These are phyloP conservation scores for Wickerhamomyces silvicola DNA, from an alignment of 805 yeast genomes.

Conservation along the genomic window DNA sequence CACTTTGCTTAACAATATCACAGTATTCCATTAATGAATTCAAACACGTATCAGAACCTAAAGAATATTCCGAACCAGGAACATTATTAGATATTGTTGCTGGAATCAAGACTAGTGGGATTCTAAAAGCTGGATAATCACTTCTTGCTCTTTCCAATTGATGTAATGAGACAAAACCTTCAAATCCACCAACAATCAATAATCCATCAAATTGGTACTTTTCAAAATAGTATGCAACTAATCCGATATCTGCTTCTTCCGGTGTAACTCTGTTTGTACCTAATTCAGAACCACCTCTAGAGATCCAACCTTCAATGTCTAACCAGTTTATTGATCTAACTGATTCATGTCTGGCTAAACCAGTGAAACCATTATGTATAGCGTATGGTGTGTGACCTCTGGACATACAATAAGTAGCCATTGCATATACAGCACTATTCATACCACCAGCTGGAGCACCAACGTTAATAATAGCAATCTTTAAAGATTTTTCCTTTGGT, in stretches of 20 bases:
- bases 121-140: constrained; percentile 63
- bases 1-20: constrained; percentile 74
- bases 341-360: constrained; percentile 57
- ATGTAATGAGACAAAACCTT: constrained; percentile 66
- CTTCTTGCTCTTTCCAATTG: constrained; percentile 55
- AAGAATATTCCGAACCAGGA: constrained; percentile 75
- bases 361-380: constrained; percentile 69
- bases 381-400: constrained; percentile 69
- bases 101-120: constrained; percentile 74
- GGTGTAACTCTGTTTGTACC: constrained; percentile 77
- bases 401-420: constrained; percentile 68
- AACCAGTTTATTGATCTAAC: constrained; percentile 59
- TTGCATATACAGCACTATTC: constrained; percentile 72
- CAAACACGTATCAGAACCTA: constrained; percentile 72
- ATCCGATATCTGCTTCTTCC: constrained; percentile 56
- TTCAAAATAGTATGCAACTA: constrained; percentile 66
- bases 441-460: constrained; percentile 81
- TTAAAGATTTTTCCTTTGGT: constrained; percentile 46
- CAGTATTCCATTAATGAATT: constrained; percentile 66
- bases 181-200: constrained; percentile 76
- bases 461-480: constrained; percentile 64
- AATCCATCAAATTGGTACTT: constrained; percentile 65
- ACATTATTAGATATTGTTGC: constrained; percentile 78
- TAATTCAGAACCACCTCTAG: constrained; percentile 72
- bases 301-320: constrained; percentile 67